Conservation (phyloP, 2,329 filamentous ascomycete species). For the Colletotrichum sansevieriae region DNA sequence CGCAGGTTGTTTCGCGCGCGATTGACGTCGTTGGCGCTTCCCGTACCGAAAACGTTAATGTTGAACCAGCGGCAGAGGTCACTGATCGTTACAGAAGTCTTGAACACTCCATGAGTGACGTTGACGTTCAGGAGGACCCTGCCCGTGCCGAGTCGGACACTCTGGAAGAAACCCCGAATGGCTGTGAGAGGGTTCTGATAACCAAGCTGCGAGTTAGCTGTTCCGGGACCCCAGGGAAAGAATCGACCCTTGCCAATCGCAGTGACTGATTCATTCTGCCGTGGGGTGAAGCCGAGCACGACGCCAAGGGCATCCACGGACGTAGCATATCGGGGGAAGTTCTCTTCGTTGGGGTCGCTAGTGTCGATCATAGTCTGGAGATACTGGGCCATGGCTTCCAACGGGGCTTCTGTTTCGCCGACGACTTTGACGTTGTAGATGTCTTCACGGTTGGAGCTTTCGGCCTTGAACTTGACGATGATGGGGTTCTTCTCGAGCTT, state of each 20-base stretch:
- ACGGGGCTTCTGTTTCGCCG: slow-evolving; percentile 53
- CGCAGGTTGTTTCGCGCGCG: slow-evolving; percentile 42
- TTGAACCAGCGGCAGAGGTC: slow-evolving; percentile 38
- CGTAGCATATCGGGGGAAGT: slow-evolving; percentile 63
- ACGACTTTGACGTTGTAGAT: slow-evolving; percentile 58
- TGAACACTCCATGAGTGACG: slow-evolving; percentile 67
- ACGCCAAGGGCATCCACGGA: slow-evolving; percentile 65
- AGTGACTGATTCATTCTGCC: slow-evolving; percentile 52
- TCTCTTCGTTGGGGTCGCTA: slow-evolving; percentile 48
- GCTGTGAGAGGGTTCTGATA: slow-evolving; percentile 53
- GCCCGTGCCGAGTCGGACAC: slow-evolving; percentile 65
- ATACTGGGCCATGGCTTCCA: slow-evolving; percentile 60
- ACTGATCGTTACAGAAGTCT: slow-evolving; percentile 52
- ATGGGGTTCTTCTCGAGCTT: slow-evolving; percentile 51
- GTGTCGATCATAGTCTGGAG: slow-evolving; percentile 57
- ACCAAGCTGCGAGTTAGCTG: slow-evolving; percentile 47
- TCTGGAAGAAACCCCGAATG: slow-evolving; percentile 68
- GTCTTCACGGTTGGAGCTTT: slow-evolving; percentile 50
- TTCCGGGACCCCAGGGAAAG: slow-evolving; percentile 57
- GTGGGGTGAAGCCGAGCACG: slow-evolving; percentile 61
- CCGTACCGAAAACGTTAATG: slow-evolving; percentile 34
- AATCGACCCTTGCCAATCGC: slow-evolving; percentile 63
- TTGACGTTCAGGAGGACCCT: slow-evolving; percentile 68
- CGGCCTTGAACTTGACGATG: slow-evolving; percentile 50
- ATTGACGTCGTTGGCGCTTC: background rate